A percentile compares a stretch with the other conserved stretches of the same genome.
Conservation (phyloP, 2,329 filamentous ascomycete species). For the Diaporthe capsici region DNA sequence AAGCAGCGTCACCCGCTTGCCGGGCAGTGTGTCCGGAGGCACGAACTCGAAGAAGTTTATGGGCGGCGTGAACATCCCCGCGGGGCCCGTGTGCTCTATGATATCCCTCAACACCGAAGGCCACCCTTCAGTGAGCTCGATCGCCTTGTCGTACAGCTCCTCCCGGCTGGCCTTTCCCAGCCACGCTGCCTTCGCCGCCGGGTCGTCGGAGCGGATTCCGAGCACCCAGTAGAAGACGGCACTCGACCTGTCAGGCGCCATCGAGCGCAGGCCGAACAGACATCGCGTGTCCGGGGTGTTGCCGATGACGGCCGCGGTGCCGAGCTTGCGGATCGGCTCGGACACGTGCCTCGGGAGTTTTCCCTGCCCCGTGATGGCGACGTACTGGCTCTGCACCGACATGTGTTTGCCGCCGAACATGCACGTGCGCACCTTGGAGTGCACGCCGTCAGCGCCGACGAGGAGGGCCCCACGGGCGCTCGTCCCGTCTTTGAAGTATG, state of each 20-base stretch:
- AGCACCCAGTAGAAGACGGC: not conserved
- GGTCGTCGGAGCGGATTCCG: not conserved
- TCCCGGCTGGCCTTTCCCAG: not conserved
- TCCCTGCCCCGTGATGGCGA: not conserved
- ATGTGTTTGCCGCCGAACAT: not conserved
- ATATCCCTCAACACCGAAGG: not conserved
- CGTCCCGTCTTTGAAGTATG: not conserved
- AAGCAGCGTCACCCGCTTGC: not conserved
- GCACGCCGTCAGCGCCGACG: not conserved
- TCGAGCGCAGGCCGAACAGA: not conserved
- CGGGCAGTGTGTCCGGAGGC: not conserved
- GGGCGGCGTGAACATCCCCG: not conserved
- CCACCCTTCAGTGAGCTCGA: not conserved
- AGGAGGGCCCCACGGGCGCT: not conserved
- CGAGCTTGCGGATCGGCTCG: not conserved
- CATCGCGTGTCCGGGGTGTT: not conserved
- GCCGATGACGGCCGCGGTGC: not conserved
- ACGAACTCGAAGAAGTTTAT: constrained; percentile 8
- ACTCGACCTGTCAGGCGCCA: not conserved
- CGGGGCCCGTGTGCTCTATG: not conserved
- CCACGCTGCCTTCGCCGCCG: not conserved
- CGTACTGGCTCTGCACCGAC: not conserved
- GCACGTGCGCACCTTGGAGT: not conserved
- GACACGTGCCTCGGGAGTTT: not conserved
- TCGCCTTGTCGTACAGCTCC: not conserved